Percentiles rank a stretch among this genome's conserved stretches.
These are phyloP conservation scores for Hippophae gyantsensis DNA, from an alignment of 306 rosid genomes.

Conservation along the genomic window DNA sequence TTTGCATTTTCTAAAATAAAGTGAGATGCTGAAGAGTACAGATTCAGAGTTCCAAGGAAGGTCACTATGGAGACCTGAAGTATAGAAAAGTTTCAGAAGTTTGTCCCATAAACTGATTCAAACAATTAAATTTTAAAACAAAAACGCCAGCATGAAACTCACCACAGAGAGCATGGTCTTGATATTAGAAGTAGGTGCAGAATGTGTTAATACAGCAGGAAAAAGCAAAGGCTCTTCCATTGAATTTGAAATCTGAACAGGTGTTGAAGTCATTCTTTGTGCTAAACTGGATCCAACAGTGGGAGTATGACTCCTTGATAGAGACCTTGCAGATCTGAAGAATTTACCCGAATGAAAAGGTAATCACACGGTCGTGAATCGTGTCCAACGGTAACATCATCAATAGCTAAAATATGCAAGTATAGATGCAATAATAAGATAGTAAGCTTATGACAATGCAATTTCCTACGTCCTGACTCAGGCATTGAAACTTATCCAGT, in stretches of 20 bases:
- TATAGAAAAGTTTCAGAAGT: slow-evolving; percentile 13
- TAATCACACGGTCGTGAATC: background rate
- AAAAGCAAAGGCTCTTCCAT: slow-evolving; percentile 53
- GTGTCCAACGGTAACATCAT: slow-evolving; percentile 2
- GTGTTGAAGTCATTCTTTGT: slow-evolving; percentile 35
- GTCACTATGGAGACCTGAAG: slow-evolving; percentile 52
- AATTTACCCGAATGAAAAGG: slow-evolving; percentile 12
- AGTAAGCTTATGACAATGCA: background rate
- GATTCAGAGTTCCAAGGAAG: slow-evolving; percentile 43
- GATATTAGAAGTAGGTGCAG: slow-evolving; percentile 39
- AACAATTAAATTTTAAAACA: slow-evolving; percentile 2
- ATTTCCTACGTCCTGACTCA: background rate
- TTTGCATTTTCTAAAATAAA: slow-evolving; percentile 26
- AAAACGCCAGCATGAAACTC: slow-evolving; percentile 16
- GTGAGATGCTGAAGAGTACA: slow-evolving; percentile 23
- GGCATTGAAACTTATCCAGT: background rate
- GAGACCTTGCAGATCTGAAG: slow-evolving; percentile 78
- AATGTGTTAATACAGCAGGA: slow-evolving; percentile 24
- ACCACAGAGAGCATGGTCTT: slow-evolving; percentile 60
- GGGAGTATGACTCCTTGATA: slow-evolving; percentile 62
- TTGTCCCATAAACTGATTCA: background rate
- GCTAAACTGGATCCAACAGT: slow-evolving; percentile 43
- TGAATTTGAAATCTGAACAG: slow-evolving; percentile 21
- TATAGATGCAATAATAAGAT: background rate
- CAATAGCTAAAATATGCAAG: background rate